phyloP scores from a whole-genome alignment of 208 protist species.

The Leptomonas pyrrhocoris region DNA sequence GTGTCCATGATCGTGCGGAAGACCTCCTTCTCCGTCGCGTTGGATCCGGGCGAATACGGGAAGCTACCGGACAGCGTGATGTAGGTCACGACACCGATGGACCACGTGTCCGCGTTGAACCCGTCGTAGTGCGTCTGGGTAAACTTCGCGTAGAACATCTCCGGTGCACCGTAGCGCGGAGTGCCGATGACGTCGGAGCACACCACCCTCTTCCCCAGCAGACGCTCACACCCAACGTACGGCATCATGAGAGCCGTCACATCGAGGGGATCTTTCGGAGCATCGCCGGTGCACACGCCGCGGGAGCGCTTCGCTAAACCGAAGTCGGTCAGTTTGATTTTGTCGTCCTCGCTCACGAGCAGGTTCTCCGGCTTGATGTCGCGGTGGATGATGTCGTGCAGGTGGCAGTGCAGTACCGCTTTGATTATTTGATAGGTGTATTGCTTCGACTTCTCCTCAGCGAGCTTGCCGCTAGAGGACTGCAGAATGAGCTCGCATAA shows the following conservation, averaged over 20 bases:
- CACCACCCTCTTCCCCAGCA: slow-evolving; percentile 82
- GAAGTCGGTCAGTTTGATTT: slow-evolving; percentile 93
- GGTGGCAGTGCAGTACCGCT: slow-evolving; percentile 89
- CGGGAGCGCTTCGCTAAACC: slow-evolving; percentile 85
- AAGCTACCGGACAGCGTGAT: slow-evolving; percentile 97
- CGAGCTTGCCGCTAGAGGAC: slow-evolving; percentile 72
- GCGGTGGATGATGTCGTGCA: slow-evolving; percentile 91
- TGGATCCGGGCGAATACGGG: slow-evolving; percentile 93
- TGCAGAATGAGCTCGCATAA: slow-evolving; percentile 90
- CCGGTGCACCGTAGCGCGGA: slow-evolving; percentile 88
- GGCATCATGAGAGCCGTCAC: slow-evolving; percentile 75
- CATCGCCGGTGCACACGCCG: slow-evolving; percentile 71
- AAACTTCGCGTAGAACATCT: slow-evolving; percentile 94
- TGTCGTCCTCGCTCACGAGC: slow-evolving; percentile 84
- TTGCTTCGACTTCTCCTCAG: slow-evolving; percentile 80
- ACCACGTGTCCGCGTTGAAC: slow-evolving; percentile 96
- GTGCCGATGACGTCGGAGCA: slow-evolving; percentile 92
- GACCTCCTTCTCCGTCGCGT: slow-evolving; percentile 89
- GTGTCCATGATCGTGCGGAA: slow-evolving; percentile 91
- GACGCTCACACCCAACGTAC: slow-evolving; percentile 76
- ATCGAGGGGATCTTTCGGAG: slow-evolving; percentile 67
- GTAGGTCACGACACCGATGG: slow-evolving; percentile 96
- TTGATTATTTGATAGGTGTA: slow-evolving; percentile 93
- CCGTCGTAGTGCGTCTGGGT: slow-evolving; percentile 93
- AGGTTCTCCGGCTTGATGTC: slow-evolving; percentile 94